phyloP scores from a whole-genome alignment of 495 filamentous ascomycete species.

The Aspergillus conjunctus region DNA sequence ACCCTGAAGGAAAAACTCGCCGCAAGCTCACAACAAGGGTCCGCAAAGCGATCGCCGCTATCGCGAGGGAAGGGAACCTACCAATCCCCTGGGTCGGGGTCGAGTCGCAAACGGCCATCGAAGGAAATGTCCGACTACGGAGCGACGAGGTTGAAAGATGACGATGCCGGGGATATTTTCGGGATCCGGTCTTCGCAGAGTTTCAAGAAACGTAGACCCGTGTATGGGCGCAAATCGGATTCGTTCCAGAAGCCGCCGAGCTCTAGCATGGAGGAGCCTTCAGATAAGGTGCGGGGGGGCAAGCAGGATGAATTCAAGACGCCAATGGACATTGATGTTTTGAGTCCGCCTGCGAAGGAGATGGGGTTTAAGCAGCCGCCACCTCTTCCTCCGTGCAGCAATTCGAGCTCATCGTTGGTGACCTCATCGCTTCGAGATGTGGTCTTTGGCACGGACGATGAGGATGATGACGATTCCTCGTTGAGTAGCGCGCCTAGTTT shows the following conservation, averaged over 20 bases:
- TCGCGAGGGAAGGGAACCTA: constrained; percentile 12
- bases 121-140: constrained; percentile 12
- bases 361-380: constrained; percentile 32
- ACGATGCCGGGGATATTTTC: constrained; percentile 25
- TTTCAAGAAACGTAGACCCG: constrained; percentile 26
- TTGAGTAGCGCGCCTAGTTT: constrained; percentile 26
- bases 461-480: constrained; percentile 29
- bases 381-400: constrained; percentile 20
- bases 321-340: constrained; percentile 29
- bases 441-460: constrained; percentile 27
- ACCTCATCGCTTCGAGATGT: constrained; percentile 20
- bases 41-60: background rate
- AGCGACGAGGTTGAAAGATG: background rate
- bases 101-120: constrained; percentile 19
- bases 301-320: constrained; percentile 30
- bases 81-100: constrained; percentile 12
- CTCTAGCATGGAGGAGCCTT: constrained; percentile 24
- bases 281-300: constrained; percentile 12
- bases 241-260: constrained; percentile 16
- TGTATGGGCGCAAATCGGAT: background rate
- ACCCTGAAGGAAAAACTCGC: constrained; percentile 32
- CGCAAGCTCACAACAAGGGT: background rate
- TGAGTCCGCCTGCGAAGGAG: constrained; percentile 23
- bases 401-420: constrained; percentile 30
- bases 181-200: constrained; percentile 24